Evolutionary conservation across 169 alveolate genomes (phyloP), one percentile per base, ranked within the genome.

Genomic region (Plasmodium cynomolgi): DNA sequence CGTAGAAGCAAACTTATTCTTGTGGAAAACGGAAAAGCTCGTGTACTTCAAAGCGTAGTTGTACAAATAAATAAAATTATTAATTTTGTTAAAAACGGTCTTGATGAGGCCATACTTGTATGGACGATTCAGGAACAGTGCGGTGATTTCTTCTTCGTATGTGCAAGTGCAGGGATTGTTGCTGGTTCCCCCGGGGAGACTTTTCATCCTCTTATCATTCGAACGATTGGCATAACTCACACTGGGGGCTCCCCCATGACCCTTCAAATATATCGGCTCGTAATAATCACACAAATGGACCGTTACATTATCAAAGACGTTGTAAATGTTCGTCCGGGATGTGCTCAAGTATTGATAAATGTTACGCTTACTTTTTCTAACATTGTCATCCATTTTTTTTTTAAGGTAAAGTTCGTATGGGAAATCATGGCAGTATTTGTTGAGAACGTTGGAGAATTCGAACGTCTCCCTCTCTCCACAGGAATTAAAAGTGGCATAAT

Each of bases 11-110:
- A 80, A 90, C 26, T 90, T 90, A 29, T 90, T 90, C 73, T 90
- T 90, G 39, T 90, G 94, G 54, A 90, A 90, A 80, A 90, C 68
- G n/a, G 94, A 90, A 81, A 79, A 90, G 26, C 94, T 90, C 4
- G 94, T 81, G 50, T 90, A 90, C 58, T 80, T 90, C 56, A 90
- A 74, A 29, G 94, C 83, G 50, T 90, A 90, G 72, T 90, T 90
- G 62, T 90, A 90, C 79, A 90, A 81, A 90, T 90, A 90, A 39
- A 90, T 90, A 47, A 90, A 90, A 44, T 90, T 90, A 68, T 90
- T 90, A 62, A 90, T 90, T 58, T 90, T 90, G 54, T 90, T 90
- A 90, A 90, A 90, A 41, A 90, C 47, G 1, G 94, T 90, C 47
- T 79, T 90, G n/a, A 90, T 44, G 29, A 79, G 37, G 13, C 23